These are phyloP conservation scores for Serendipita sp. DNA, from an alignment of 768 basidiomycete genomes.

Conservation along the genomic window DNA sequence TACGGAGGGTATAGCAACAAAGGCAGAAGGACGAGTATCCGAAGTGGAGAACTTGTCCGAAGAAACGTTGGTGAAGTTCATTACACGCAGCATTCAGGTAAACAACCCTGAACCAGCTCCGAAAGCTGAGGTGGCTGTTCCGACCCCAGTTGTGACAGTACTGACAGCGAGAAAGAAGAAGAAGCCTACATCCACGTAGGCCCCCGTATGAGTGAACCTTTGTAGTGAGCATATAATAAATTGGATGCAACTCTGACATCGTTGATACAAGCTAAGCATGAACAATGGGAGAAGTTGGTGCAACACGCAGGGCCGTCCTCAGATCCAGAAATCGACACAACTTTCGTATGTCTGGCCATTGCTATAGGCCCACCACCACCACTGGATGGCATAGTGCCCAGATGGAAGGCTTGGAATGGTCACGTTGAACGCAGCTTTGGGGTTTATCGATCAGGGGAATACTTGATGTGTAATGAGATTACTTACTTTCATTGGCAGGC, in stretches of 20 bases:
- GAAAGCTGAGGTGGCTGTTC: constrained; percentile 1
- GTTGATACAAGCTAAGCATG: no score
- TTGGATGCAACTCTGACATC: no score
- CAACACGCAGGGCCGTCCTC: no score
- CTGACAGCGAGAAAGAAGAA: constrained; percentile 42
- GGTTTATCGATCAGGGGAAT: background rate
- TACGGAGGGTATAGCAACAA: background rate
- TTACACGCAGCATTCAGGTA: background rate
- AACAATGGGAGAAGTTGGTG: no score
- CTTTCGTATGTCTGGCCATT: constrained; percentile 8
- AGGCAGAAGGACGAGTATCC: background rate
- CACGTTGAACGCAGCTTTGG: constrained; percentile 5
- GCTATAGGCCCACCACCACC: constrained; percentile 4
- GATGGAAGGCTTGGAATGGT: background rate
- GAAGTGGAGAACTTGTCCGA: background rate
- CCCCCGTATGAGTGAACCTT: background rate
- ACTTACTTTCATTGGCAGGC: constrained; percentile 5
- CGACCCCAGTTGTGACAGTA: constrained; percentile 32
- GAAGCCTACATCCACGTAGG: constrained; percentile 12
- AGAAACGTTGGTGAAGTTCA: background rate
- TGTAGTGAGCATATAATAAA: no score
- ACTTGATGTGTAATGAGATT: background rate
- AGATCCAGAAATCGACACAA: constrained; percentile 6
- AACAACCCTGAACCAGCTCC: background rate
- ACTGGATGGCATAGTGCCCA: constrained; percentile 5